Evolutionary conservation across 352 stramenopile genomes (phyloP).

Genomic region (Pythium dissimile): DNA sequence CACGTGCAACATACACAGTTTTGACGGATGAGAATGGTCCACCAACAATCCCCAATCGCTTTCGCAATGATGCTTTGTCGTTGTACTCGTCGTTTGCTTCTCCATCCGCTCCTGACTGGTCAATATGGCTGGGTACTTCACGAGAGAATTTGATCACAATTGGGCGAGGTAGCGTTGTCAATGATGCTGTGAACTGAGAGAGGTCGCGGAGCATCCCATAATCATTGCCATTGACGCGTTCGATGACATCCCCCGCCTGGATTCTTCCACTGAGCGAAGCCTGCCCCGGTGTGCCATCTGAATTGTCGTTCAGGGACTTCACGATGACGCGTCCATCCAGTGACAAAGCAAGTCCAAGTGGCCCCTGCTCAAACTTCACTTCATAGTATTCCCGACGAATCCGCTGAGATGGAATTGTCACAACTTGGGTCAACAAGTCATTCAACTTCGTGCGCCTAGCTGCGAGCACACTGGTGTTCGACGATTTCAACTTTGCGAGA

Average conservation of each 20-base stretch:
- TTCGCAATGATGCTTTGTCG: not conserved
- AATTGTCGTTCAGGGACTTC: slow-evolving; percentile 74
- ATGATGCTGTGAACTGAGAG: slow-evolving; percentile 73
- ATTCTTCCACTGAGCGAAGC: slow-evolving; percentile 65
- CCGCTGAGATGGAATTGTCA: not conserved
- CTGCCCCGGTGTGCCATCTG: slow-evolving; percentile 61
- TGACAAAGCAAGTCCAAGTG: slow-evolving; percentile 67
- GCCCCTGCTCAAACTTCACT: slow-evolving; percentile 67
- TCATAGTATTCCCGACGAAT: slow-evolving; percentile 28
- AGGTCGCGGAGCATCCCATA: slow-evolving; percentile 68
- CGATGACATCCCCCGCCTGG: slow-evolving; percentile 63
- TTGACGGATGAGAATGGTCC: not conserved
- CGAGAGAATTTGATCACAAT: slow-evolving; percentile 64
- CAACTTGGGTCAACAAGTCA: slow-evolving; percentile 11
- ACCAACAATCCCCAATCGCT: not conserved
- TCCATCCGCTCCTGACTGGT: too few relatives aligned
- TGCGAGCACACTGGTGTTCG: not conserved
- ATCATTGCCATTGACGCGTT: slow-evolving; percentile 59
- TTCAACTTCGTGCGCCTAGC: slow-evolving; percentile 7
- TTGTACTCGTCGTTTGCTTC: not conserved
- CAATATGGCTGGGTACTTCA: slow-evolving; percentile 7
- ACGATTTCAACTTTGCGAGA: not conserved
- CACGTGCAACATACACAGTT: slow-evolving; percentile 6
- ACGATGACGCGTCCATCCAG: slow-evolving; percentile 72
- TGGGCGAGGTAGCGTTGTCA: slow-evolving; percentile 64